Evolutionary conservation across 345 rosid species (phyloP).

Genomic region (Corchorus capsularis): DNA sequence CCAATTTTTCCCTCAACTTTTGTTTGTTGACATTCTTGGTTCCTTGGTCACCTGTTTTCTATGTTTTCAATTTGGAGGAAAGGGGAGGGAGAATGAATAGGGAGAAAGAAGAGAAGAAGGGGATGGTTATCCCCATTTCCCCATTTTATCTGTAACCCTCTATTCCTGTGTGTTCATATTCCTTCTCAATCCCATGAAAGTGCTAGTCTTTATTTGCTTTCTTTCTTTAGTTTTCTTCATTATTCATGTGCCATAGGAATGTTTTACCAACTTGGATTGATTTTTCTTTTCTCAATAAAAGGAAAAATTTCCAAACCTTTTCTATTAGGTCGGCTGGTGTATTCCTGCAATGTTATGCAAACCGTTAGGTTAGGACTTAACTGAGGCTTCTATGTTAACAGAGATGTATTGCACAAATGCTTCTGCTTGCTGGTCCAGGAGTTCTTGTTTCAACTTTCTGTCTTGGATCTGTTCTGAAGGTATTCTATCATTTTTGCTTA

Average conservation of each 20-base stretch:
- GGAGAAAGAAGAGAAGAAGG: neutral
- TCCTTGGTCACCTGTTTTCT: neutral
- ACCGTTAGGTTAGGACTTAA: neutral
- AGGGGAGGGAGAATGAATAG: neutral
- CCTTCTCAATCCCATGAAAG: neutral
- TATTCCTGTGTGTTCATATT: neutral
- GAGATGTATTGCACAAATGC: constrained; percentile 90
- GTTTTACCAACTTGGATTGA: neutral
- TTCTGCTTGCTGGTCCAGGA: constrained; percentile 96
- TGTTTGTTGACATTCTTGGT: neutral
- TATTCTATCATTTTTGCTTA: constrained; percentile 24
- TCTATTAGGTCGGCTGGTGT: neutral
- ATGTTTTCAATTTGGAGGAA: neutral
- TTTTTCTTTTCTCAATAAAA: neutral
- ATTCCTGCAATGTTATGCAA: neutral
- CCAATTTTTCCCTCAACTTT: neutral
- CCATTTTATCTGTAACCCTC: neutral
- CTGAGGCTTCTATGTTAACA: constrained; percentile 28
- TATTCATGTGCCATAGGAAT: neutral
- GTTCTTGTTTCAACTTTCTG: constrained; percentile 81
- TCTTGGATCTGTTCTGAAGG: constrained; percentile 82
- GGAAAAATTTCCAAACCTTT: neutral
- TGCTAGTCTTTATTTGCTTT: neutral
- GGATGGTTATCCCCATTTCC: no score
- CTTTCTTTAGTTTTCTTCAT: constrained; percentile 11